phyloP scores from a whole-genome alignment of 176 grass and related monocot species.

The Melocanna baccifera region DNA sequence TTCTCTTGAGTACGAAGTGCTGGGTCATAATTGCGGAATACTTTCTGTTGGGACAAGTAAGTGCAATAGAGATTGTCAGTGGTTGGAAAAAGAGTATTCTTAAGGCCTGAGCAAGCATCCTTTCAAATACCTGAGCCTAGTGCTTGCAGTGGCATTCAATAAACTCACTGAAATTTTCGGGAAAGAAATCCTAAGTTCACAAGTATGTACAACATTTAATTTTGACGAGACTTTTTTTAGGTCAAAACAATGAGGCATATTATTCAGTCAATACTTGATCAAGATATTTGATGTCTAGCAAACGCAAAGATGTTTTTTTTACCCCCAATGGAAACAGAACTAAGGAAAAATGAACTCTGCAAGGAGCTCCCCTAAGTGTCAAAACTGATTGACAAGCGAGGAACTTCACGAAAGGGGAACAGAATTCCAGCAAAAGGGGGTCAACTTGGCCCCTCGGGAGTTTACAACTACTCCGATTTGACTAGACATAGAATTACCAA shows the following conservation, averaged over 20 bases:
- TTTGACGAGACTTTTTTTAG: not conserved
- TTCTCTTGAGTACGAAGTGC: conserved; percentile 82
- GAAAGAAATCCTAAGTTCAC: not conserved
- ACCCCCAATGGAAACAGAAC: not conserved
- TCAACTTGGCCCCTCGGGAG: not conserved
- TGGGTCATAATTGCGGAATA: conserved; percentile 90
- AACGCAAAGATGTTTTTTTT: not conserved
- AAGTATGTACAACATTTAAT: not conserved
- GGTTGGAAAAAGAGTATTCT: not conserved
- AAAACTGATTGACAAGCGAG: not conserved
- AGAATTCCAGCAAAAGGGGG: not conserved
- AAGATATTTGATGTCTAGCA: not conserved
- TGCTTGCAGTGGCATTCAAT: not conserved
- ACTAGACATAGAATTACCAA: not conserved
- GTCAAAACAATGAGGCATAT: not conserved
- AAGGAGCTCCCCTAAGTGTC: not conserved
- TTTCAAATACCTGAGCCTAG: not conserved
- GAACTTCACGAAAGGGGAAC: not conserved
- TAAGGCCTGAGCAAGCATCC: not conserved
- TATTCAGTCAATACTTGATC: not conserved
- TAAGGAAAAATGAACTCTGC: too few species aligned
- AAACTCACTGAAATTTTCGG: not conserved
- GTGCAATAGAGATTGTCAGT: conserved; percentile 15
- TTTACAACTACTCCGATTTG: not conserved
- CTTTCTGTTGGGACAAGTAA: conserved; percentile 59